Evolutionary conservation across 2,329 filamentous ascomycete species (phyloP).

Genomic region (Fusarium euwallaceae): DNA sequence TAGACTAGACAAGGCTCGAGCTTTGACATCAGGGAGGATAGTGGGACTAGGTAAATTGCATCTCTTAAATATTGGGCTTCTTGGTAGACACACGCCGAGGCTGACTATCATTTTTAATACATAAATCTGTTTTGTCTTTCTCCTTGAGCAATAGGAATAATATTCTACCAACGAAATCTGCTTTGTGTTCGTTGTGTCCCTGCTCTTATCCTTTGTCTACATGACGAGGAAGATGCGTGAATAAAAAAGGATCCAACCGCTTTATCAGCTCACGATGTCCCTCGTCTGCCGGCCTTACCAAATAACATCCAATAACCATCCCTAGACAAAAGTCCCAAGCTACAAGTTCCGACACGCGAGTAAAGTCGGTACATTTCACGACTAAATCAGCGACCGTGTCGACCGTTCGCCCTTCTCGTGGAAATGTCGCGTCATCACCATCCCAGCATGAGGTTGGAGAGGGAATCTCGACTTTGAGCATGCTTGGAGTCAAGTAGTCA

Average conservation of each 20-base stretch:
- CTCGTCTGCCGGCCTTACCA: neutral
- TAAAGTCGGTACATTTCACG: neutral
- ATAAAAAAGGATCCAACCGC: neutral
- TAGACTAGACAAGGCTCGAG: neutral
- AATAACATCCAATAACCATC: neutral
- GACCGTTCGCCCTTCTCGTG: neutral
- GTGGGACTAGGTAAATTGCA: neutral
- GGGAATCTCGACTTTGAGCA: neutral
- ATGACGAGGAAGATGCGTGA: neutral
- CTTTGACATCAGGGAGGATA: neutral
- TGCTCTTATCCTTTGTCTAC: neutral
- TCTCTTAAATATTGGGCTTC: neutral
- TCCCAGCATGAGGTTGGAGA: neutral
- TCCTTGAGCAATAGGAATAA: neutral
- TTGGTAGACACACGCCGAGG: neutral
- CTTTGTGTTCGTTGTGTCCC: neutral
- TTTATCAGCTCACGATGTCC: neutral
- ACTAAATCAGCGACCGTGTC: neutral
- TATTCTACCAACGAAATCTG: neutral
- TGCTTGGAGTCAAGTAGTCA: neutral
- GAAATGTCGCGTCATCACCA: neutral
- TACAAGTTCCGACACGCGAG: neutral
- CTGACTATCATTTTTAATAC: neutral
- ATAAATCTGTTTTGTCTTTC: neutral
- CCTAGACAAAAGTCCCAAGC: neutral